Conservation (phyloP, 2,329 filamentous ascomycete genomes). For the Calonectria pauciramosa region DNA sequence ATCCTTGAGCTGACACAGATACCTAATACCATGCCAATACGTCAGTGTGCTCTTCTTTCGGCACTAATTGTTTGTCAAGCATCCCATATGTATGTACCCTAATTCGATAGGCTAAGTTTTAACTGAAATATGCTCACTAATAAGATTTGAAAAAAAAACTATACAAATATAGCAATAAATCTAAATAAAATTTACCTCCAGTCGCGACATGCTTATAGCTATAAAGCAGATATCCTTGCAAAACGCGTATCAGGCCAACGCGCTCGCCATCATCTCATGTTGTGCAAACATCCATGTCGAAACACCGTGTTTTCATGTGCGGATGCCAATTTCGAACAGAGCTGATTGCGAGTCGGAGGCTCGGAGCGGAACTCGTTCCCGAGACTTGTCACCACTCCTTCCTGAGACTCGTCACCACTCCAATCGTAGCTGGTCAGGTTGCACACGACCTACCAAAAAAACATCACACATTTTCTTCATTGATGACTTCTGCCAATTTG, state of each 20-base stretch:
- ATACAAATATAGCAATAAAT: too few relatives aligned
- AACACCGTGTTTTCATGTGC: background rate
- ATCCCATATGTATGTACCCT: background rate
- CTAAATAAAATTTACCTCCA: background rate
- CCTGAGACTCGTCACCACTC: slow-evolving; percentile 10
- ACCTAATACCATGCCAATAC: background rate
- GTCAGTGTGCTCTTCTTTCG: background rate
- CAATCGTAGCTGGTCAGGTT: background rate
- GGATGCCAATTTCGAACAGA: slow-evolving; percentile 5
- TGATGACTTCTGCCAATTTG: background rate
- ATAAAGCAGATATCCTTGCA: background rate
- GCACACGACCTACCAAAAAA: background rate
- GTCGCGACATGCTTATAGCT: background rate
- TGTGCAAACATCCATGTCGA: background rate
- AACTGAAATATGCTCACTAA: background rate
- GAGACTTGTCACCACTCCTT: slow-evolving; percentile 2
- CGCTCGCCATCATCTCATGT: background rate
- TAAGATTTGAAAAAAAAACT: background rate
- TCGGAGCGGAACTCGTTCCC: slow-evolving; percentile 5
- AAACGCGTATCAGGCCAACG: background rate
- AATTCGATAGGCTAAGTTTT: background rate
- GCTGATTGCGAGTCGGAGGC: background rate
- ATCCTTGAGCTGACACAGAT: background rate
- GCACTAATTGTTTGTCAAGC: background rate
- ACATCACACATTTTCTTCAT: background rate